Conservation (phyloP, 352 stramenopile genomes). For the Sclerospora graminicola region DNA sequence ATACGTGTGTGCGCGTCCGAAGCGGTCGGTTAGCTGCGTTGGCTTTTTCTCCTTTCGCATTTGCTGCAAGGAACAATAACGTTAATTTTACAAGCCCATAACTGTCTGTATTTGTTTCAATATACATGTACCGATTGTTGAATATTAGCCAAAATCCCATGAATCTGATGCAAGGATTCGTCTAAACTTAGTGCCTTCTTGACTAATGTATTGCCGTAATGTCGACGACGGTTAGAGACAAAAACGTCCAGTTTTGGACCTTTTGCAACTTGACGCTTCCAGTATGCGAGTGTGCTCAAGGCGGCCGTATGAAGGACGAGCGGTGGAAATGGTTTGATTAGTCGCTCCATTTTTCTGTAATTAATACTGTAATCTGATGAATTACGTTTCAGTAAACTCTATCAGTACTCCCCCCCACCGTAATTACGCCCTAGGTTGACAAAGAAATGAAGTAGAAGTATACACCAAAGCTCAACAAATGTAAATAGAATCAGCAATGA, state of each 20-base stretch:
- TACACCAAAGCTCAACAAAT: too few relatives aligned
- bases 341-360: constrained; percentile 5
- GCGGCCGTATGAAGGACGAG: constrained; percentile 1
- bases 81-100: background rate
- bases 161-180: constrained; percentile 31
- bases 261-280: constrained; percentile 21
- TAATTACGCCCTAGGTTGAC: too few relatives aligned
- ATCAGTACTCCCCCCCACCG: too few relatives aligned
- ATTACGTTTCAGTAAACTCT: too few relatives aligned
- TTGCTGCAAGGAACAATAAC: constrained; percentile 2
- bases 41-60: constrained; percentile 3
- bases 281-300: constrained; percentile 17
- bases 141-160: constrained; percentile 30
- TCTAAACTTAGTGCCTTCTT: background rate
- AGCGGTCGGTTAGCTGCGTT: constrained; percentile 65
- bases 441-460: too few relatives aligned
- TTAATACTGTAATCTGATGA: too few relatives aligned
- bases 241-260: constrained; percentile 32
- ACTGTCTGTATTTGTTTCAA: too few relatives aligned
- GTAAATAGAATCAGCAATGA: too few relatives aligned
- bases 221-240: constrained; percentile 4
- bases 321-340: constrained; percentile 1
- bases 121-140: constrained; percentile 10
- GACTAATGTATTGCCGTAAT: background rate
- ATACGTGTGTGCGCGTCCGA: constrained; percentile 90